These are phyloP conservation scores for Pseudocercospora pini-densiflorae DNA, from an alignment of 2,329 filamentous ascomycete genomes.

Conservation along the genomic window DNA sequence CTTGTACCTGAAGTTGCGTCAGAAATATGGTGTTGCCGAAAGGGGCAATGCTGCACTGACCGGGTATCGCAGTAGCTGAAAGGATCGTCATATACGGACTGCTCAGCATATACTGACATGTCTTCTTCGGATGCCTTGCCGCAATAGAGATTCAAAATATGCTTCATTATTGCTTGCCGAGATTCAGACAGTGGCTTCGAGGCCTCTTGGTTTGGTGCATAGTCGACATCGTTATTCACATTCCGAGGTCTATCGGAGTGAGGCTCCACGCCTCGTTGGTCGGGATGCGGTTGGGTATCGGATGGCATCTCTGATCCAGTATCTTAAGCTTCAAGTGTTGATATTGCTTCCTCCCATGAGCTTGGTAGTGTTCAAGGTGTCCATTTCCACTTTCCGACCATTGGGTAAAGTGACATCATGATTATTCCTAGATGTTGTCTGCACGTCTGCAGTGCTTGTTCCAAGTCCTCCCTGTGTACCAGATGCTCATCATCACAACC, in stretches of 20 bases:
- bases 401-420: neutral
- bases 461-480: neutral
- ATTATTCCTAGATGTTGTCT: neutral
- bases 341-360: neutral
- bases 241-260: neutral
- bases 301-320: neutral
- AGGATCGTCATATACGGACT: constrained; percentile 54
- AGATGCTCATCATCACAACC: neutral
- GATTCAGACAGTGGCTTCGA: constrained; percentile 41
- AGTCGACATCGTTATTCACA: constrained; percentile 42
- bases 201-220: constrained; percentile 46
- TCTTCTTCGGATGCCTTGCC: constrained; percentile 51
- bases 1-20: constrained; percentile 45
- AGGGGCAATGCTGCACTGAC: neutral
- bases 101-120: constrained; percentile 54
- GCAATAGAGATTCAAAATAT: constrained; percentile 1
- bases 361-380: neutral
- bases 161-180: constrained; percentile 4
- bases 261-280: neutral
- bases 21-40: neutral
- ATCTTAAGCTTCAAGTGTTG: neutral
- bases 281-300: neutral
- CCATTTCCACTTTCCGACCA: neutral
- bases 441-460: neutral
- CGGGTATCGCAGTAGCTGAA: constrained; percentile 53